Evolutionary conservation across 805 yeast species (phyloP).

Genomic region (Metschnikowia matae): DNA sequence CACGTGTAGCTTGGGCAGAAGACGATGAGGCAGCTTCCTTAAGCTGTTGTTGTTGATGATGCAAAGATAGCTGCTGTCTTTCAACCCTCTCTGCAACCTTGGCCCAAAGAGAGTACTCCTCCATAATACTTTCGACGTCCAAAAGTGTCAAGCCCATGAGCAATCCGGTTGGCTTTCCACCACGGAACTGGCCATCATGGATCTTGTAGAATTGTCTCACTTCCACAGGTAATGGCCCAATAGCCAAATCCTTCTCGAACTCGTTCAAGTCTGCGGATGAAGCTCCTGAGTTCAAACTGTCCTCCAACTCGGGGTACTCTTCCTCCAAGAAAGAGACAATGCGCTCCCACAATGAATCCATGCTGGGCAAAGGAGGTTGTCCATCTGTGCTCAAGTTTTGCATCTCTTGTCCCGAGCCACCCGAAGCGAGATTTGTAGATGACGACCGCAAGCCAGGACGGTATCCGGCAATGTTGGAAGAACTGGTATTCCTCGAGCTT

Average conservation of each 20-base stretch:
- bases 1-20: conserved; percentile 10
- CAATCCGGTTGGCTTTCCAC: conserved; percentile 44
- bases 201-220: conserved; percentile 43
- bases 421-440: conserved; percentile 32
- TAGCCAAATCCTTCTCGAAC: conserved; percentile 41
- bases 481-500: conserved; percentile 18
- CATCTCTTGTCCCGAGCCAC: conserved; percentile 13
- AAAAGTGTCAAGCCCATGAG: conserved; percentile 40
- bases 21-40: conserved; percentile 8
- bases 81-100: conserved; percentile 40
- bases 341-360: conserved; percentile 42
- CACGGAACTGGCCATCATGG: conserved; percentile 45
- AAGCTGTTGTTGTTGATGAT: conserved; percentile 24
- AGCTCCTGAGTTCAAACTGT: conserved; percentile 40
- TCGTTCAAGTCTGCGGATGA: conserved; percentile 45
- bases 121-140: conserved; percentile 41
- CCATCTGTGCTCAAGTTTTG: conserved; percentile 14
- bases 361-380: conserved; percentile 22
- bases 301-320: conserved; percentile 45
- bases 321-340: conserved; percentile 41
- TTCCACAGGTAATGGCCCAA: conserved; percentile 41
- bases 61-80: conserved; percentile 29
- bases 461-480: conserved; percentile 27
- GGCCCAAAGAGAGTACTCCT: conserved; percentile 40
- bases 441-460: conserved; percentile 45